Evolutionary conservation across 768 basidiomycete species (phyloP), one percentile per base, ranked within the genome.

Genomic region (Rhizopogon roseolus): DNA sequence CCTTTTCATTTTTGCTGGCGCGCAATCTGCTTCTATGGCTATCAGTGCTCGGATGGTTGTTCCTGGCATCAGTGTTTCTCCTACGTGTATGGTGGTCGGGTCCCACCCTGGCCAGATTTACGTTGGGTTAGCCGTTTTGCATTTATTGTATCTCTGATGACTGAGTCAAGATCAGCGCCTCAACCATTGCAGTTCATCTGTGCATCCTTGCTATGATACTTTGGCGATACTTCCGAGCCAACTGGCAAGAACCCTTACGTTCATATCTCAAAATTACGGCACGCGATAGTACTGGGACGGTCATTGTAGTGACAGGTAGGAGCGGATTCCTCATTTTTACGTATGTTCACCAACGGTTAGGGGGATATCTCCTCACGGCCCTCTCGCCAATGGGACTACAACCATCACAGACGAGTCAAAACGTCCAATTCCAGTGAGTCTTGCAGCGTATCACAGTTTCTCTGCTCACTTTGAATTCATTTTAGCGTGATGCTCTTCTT

Each of bases 401-500:
- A 36, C 32, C 52, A 36, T 46, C 49, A 19, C 32, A 34, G 7
- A 55, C 59, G 53, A 49, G 54, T 8, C 56, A 59, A 17, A 66
- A 66, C 17, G 41, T 66, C 1, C 49, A 52, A 1, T 66, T 60
- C 44, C 57, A 60, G 64, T 64, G 29, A 16, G 64, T 56, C 10
- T 34, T 48, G 32, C 34, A 22, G 8, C 22, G 19, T 34, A 34
- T 13, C 32, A 3, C 46, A 22, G 9, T 36, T 36, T 16, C 34
- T 25, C 8, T 36, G 8, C 46, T 48, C 14, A 48, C 22, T 48
- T 19, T 22, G 34, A 9, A 19, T 36, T 8, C 6, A 3, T 22
- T 6, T 22, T 6, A 48, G 46, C 19, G 19, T 48, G 16, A 14
- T 36, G 19, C 14, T 25, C 8, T 5, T 11, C 22, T 48, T 2